Evolutionary conservation across 2,329 filamentous ascomycete species (phyloP), one percentile per base, ranked within the genome.

Genomic region (Botrytis cinerea): DNA sequence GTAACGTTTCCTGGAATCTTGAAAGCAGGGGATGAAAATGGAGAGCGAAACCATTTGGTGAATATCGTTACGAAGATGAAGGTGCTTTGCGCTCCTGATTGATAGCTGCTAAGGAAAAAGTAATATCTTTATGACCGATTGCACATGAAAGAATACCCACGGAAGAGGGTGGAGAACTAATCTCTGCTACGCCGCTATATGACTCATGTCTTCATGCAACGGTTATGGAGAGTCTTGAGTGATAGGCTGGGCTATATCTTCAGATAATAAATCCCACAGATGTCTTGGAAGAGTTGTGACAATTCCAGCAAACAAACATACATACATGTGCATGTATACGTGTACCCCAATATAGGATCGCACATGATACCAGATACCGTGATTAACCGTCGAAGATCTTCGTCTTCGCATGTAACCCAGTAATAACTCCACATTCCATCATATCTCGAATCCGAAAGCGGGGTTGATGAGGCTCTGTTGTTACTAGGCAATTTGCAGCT

Each of bases 1-100:
- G 87, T 91, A 35, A 88, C 87, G 2, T 92, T 91, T 73, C 90
- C 90, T 1, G 88, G 87, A 10, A 84, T 92, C 35, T 83, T 89
- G 73, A 92, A 92, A 82, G 83, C 84, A 35, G 90, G 90, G 9
- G 89, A 92, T 80, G 90, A 91, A 82, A 87, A 86, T 75, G 90
- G 90, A 38, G 85, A 86, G 57, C 86, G 90, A 75, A 81, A 87
- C 77, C 87, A 91, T 78, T 87, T 88, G 75, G 84, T 85, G 60
- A 92, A 92, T 79, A 85, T 92, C 63, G 87, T 92, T 76, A 83
- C 87, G 74, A 92, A 91, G 81, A 88, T 89, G n/a, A 87, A 87
- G 77, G 90, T 92, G 8, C 81, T 92, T 66, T 91, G 90, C 72
- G 77, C 77, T 46, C 77, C 79, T 46, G 79, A 81, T 71, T 81